Evolutionary conservation across 495 filamentous ascomycete genomes (phyloP).

Genomic region (Letharia lupina): DNA sequence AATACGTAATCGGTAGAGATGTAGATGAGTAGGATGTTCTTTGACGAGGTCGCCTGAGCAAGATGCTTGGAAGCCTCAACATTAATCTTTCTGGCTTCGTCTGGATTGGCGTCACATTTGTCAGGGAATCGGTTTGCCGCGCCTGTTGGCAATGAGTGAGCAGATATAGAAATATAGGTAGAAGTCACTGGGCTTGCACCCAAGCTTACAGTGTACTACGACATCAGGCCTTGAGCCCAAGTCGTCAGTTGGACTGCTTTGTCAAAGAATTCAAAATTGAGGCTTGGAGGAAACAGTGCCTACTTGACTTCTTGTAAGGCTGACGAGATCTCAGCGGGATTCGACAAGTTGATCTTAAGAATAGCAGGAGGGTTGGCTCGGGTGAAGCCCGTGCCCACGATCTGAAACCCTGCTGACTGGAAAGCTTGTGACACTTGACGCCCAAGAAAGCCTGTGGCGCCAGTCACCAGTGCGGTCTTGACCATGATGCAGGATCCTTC

Average conservation of each 20-base stretch:
- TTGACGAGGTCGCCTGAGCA: constrained; percentile 54
- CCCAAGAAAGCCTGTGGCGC: constrained; percentile 77
- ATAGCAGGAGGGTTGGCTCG: constrained; percentile 64
- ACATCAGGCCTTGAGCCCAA: constrained; percentile 56
- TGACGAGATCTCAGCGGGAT: constrained; percentile 50
- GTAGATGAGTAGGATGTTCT: constrained; percentile 69
- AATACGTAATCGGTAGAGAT: constrained; percentile 97
- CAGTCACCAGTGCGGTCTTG: constrained; percentile 68
- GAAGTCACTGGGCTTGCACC: background rate
- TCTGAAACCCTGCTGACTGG: constrained; percentile 58
- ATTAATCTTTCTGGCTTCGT: constrained; percentile 66
- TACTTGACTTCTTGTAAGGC: constrained; percentile 59
- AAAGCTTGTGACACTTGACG: constrained; percentile 73
- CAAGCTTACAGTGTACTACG: constrained; percentile 71
- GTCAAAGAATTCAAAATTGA: background rate
- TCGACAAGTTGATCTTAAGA: constrained; percentile 67
- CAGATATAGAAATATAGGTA: constrained; percentile 7
- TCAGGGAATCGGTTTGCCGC: constrained; percentile 91
- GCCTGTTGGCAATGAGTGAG: constrained; percentile 39
- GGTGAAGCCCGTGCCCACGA: constrained; percentile 70
- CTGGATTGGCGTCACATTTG: constrained; percentile 69
- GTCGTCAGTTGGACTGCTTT: constrained; percentile 16
- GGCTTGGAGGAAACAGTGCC: constrained; percentile 14
- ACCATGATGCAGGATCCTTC: constrained; percentile 34
- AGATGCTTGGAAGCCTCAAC: constrained; percentile 59